Evolutionary conservation across 768 basidiomycete species (phyloP), one percentile per base, ranked within the genome.

Genomic region (Boletellus emodensis): DNA sequence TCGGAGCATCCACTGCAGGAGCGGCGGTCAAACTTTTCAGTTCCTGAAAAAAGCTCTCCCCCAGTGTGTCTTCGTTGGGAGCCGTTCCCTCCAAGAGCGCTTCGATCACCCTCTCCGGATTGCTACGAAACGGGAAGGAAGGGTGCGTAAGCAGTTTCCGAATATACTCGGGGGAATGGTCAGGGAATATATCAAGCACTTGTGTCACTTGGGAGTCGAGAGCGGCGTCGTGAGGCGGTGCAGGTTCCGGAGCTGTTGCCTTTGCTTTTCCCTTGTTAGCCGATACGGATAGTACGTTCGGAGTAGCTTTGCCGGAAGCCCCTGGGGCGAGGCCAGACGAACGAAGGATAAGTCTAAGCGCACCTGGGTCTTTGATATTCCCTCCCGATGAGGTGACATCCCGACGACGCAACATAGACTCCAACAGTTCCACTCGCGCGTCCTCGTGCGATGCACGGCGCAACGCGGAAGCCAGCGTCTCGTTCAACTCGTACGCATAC

Each of bases 61-160:
- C 50, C 42, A 72, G 56, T 22, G 63, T 64, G 34, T 61, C 70
- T n/a, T 55, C 51, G 10, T 62, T 47, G 0, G 81, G 83, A 1
- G 86, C 82, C 0, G 79, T 84, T 1, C 85, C 87, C 49, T 91
- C 90, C 40, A 94, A 69, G n/a, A 94, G 64, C 0, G 85, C 86
- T 36, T 75, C 81, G 11, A 91, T 74, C 17, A 90, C 78, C 34
- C 72, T 72, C 57, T 90, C 87, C 2, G 81, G 72, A 32, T 76
- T 75, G 2, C 79, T 76, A n/a, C 63, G 60, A 58, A 81, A 85
- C 7, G 75, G 65, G 20, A 70, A 75, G 26, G 67, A 73, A 3
- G 74, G 65, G 48, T 79, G 75, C 12, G 55, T 49, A 12, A 92
- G 74, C 17, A 90, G 69, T 17, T 73, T 75, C 33, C 77, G 76